Base-by-base conservation (phyloP, 306 rosid genomes). In the Pueraria montana region DNA sequence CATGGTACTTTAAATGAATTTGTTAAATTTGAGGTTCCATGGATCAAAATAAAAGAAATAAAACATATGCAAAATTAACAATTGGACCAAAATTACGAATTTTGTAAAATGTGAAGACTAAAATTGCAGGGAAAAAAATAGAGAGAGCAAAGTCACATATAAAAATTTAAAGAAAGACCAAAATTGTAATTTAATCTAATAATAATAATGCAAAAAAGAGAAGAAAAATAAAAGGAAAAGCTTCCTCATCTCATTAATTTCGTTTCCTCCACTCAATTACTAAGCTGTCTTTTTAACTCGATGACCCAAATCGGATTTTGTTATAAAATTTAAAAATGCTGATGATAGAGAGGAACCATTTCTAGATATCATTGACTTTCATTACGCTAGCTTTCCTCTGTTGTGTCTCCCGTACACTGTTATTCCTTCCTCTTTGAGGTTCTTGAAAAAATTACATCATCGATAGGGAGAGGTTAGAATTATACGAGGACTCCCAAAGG, bases 271-370 rank as follows among this genome's bases (percentile, higher is more conserved):
- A 62, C 21, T 30, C 2, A 53, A 53, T n/a, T 53, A 30, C 42
- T 63, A 16, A 30, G 30, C 21, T n/a, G 4, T 48, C 74, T 74
- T 14, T 38, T 50, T 55, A 53, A 26, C 63, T 36, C 24, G 50
- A 78, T 52, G 36, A 79, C 49, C 75, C 20, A 58, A 68, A 68
- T 26, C 5, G 5, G 43, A 72, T 59, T 81, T 64, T 34, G 66
- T 45, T 27, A 62, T n/a, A 62, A 11, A 83, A 80, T 86, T 83
- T 83, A 83, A 85, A 81, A 80, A 75, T 20, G 59, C 34, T 59
- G 46, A 36, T n/a, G n/a, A 53, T 42, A 62, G 40, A 23, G 77
- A 66, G 11, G 12, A 52, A 6, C 40, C 38, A 23, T 46, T 81
- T 74, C 62, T 20, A 46, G 13, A 64, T 27, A 83, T 59, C 87